Base-by-base conservation (phyloP, 306 rosid genomes). In the Bauhinia variegata region DNA sequence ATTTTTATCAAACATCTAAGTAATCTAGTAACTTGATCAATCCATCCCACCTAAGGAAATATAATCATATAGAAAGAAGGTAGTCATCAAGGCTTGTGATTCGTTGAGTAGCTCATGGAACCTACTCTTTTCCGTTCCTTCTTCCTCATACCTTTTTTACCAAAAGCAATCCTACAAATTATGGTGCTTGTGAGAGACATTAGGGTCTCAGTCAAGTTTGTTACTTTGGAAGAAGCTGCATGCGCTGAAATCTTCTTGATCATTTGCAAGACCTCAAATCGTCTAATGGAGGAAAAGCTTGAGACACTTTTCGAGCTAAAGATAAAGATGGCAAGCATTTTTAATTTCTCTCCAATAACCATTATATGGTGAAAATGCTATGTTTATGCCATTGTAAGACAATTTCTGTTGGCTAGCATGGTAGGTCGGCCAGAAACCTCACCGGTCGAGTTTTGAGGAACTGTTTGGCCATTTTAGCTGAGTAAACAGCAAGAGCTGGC, bases 1-100 rank as follows among this genome's bases (percentile, higher is more conserved):
- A 12, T 4, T 72, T 15, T 28, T 53, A 34, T 70, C 53, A 28
- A 70, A 37, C 60, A 53, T 6, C 33, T 7, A 37, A 49, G 61
- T 14, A 71, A 11, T 37, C 75, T 60, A 9, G 30, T 49, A 0
- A 71, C 33, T 60, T 7, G 60, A 60, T 71, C 75, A 71, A 71
- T 11, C 65, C 78, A 73, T 7, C 65, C 43, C 34, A 19, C 5
- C 5, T 15, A 46, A 63, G 6, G 78, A 72, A 36, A 73, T 73
- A 54, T 44, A 73, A 55, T 73, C 65, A 0, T 60, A 46, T 15
- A 64, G 11, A 73, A 54, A 70, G n/a, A 37, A 4, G 15, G 14
- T 8, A 0, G 31, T 19, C 17, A 48, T 0, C 68, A 71, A 9
- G 11, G 43, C 61, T 11, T 70, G 66, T 6, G 3, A 57, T 12